These are phyloP conservation scores for Helicostylum pulchrum DNA, from an alignment of 192 early-diverging fungal species.

Conservation along the genomic window DNA sequence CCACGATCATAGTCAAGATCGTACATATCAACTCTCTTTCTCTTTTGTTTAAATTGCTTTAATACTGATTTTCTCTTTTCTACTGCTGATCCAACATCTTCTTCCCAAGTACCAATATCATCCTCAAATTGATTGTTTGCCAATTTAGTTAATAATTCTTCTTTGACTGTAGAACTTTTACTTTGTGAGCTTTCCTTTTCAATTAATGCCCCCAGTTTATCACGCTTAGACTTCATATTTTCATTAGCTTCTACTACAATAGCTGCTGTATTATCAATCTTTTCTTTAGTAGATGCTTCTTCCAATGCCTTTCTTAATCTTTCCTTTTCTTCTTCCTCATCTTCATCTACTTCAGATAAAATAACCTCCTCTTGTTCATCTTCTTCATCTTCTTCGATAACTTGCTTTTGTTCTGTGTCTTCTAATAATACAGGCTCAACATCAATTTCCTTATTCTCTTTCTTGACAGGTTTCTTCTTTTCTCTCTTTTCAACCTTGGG, in stretches of 20 bases:
- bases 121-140: conserved; percentile 36
- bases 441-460: background rate
- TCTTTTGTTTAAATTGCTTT: conserved; percentile 50
- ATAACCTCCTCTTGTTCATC: background rate
- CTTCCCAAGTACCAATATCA: conserved; percentile 32
- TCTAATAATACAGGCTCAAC: background rate
- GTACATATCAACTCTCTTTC: conserved; percentile 50
- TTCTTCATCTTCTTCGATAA: conserved; percentile 14
- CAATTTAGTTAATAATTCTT: conserved; percentile 30
- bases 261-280: conserved; percentile 42
- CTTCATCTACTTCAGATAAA: background rate
- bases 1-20: conserved; percentile 75
- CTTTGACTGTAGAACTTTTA: conserved; percentile 41
- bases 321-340: conserved; percentile 37
- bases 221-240: conserved; percentile 38
- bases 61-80: conserved; percentile 36
- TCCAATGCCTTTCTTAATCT: conserved; percentile 28
- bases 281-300: conserved; percentile 39
- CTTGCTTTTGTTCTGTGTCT: background rate
- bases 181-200: conserved; percentile 49
- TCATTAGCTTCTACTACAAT: conserved; percentile 49
- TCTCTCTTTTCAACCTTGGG: background rate
- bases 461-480: background rate
- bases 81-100: conserved; percentile 22
- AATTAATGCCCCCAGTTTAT: conserved; percentile 42